phyloP scores from a whole-genome alignment of 208 protist genomes.

The Acanthamoeba culbertsoni region DNA sequence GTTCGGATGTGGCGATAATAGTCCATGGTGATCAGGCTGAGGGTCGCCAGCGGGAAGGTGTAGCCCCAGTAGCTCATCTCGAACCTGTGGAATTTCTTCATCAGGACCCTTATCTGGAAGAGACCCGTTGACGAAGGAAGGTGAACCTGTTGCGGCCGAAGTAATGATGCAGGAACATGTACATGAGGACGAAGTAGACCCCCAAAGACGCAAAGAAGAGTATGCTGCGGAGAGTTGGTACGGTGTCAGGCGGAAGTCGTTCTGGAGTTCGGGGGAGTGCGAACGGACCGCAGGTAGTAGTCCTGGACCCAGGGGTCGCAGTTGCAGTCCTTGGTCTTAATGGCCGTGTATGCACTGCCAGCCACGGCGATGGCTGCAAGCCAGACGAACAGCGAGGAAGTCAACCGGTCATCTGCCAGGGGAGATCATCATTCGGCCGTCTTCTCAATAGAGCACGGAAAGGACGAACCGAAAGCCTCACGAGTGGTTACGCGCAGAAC shows the following conservation, averaged over 20 bases:
- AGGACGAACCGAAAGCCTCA: background rate
- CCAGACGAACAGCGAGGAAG: slow-evolving; percentile 13
- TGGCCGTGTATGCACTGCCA: background rate
- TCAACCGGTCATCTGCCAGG: slow-evolving; percentile 7
- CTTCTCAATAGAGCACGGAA: background rate
- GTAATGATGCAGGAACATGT: background rate
- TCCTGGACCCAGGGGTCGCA: background rate
- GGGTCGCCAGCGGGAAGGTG: slow-evolving; percentile 17
- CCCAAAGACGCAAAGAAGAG: background rate
- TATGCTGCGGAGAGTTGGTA: background rate
- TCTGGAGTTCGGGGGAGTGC: no score
- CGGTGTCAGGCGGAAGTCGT: no score
- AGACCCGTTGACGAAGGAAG: no score
- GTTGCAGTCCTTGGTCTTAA: background rate
- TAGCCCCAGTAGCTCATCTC: slow-evolving; percentile 55
- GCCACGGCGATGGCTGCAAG: slow-evolving; percentile 21
- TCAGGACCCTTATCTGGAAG: background rate
- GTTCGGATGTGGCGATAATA: background rate
- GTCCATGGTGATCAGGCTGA: background rate
- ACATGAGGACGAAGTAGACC: background rate
- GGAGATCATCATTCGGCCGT: no score
- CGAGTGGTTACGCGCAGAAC: background rate
- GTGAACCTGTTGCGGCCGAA: slow-evolving; percentile 33
- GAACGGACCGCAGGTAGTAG: background rate
- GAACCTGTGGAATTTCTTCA: background rate